Conservation (phyloP, 2,329 filamentous ascomycete species). For the Rachicladosporium sp. region DNA sequence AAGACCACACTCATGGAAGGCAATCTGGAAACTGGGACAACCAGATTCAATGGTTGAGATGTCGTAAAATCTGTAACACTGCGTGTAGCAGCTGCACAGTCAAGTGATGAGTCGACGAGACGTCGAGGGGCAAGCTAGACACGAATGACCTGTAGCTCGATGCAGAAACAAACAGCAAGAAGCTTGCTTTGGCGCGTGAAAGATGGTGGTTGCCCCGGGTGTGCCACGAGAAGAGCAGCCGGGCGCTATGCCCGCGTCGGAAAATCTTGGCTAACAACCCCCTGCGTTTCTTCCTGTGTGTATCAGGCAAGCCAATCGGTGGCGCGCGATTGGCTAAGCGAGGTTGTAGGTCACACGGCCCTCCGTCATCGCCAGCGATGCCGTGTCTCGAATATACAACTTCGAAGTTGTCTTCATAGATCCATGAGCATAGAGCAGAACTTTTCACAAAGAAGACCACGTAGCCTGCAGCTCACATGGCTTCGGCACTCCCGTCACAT, state of each 20-base stretch:
- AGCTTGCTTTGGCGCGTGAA: constrained; percentile 4
- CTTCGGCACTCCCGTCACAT: too few relatives aligned
- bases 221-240: constrained; percentile 2
- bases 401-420: too few relatives aligned
- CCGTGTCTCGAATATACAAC: too few relatives aligned
- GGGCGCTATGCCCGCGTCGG: constrained; percentile 8
- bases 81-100: background rate
- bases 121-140: background rate
- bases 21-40: constrained; percentile 9
- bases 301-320: constrained; percentile 13
- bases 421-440: too few relatives aligned
- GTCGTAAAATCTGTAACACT: constrained; percentile 1
- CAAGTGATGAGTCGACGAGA: constrained; percentile 2
- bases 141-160: constrained; percentile 1
- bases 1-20: constrained; percentile 23
- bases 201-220: constrained; percentile 5
- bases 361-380: too few relatives aligned
- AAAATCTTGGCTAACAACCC: constrained; percentile 8
- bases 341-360: too few relatives aligned
- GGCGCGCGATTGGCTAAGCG: constrained; percentile 1
- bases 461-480: too few relatives aligned
- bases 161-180: background rate
- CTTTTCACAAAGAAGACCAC: too few relatives aligned
- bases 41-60: background rate
- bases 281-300: constrained; percentile 11